Evolutionary conservation across 495 filamentous ascomycete genomes (phyloP).

Genomic region (Hypoxylon fragiforme): DNA sequence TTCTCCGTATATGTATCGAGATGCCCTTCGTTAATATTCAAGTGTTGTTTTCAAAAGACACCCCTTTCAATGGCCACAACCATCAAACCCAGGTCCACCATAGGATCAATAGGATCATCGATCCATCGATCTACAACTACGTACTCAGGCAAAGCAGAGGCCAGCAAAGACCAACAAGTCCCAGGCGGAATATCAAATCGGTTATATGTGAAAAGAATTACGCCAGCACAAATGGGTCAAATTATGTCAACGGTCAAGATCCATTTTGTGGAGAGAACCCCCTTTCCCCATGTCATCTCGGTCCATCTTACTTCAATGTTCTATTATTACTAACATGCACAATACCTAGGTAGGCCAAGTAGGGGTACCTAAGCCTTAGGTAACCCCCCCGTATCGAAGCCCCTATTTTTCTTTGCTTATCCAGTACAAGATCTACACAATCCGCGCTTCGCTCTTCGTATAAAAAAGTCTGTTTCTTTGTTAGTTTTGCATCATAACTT

Average conservation of each 20-base stretch:
- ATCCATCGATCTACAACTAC: conserved; percentile 33
- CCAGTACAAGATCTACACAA: conserved; percentile 14
- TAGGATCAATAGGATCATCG: conserved; percentile 15
- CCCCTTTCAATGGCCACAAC: conserved; percentile 4
- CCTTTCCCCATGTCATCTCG: conserved; percentile 16
- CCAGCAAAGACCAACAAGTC: conserved; percentile 14
- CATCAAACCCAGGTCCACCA: conserved; percentile 18
- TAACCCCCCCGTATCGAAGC: conserved; percentile 14
- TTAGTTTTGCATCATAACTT: conserved; percentile 16
- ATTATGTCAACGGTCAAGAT: conserved; percentile 13
- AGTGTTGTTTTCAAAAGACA: conserved; percentile 12
- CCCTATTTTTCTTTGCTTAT: conserved; percentile 9
- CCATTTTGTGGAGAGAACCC: conserved; percentile 21
- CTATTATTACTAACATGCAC: conserved; percentile 13
- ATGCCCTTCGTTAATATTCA: background rate
- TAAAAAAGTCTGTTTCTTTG: background rate
- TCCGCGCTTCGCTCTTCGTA: conserved; percentile 13
- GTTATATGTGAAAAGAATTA: conserved; percentile 22
- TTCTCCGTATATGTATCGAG: too few relatives aligned
- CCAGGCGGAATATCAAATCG: conserved; percentile 13
- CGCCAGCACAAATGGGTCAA: conserved; percentile 11
- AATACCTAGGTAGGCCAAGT: background rate
- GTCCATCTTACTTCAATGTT: conserved; percentile 7
- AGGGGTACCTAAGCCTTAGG: background rate
- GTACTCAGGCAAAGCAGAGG: conserved; percentile 17